Percentiles rank a stretch among this genome's conserved stretches.
Conservation (phyloP, 2,329 filamentous ascomycete species). For the Tolypocladium ophioglossoides region DNA sequence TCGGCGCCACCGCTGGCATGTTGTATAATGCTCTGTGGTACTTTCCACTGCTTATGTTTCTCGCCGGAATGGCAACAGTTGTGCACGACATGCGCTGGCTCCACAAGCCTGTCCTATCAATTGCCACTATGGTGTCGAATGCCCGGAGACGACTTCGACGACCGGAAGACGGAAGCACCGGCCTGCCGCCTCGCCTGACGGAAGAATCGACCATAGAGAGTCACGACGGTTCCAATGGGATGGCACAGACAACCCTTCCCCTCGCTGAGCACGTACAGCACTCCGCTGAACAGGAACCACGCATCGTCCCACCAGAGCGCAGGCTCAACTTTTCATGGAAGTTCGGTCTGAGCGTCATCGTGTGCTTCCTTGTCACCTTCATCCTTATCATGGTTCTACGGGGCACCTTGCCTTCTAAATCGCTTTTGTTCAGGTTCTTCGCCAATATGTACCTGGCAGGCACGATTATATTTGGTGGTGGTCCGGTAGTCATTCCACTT, state of each 20-base stretch:
- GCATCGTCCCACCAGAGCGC: too few relatives aligned
- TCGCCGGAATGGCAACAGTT: constrained; percentile 40
- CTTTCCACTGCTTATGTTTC: constrained; percentile 53
- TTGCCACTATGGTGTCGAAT: too few relatives aligned
- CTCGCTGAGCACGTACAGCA: too few relatives aligned
- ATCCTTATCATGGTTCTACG: constrained; percentile 42
- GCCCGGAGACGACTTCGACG: too few relatives aligned
- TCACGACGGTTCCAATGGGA: too few relatives aligned
- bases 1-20: constrained; percentile 52
- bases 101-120: too few relatives aligned
- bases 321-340: constrained; percentile 31
- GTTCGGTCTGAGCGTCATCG: constrained; percentile 29
- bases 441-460: constrained; percentile 65
- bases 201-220: too few relatives aligned
- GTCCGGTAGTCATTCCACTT: constrained; percentile 54
- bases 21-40: constrained; percentile 68
- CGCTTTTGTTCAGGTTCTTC: constrained; percentile 50
- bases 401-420: constrained; percentile 25
- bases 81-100: constrained; percentile 46
- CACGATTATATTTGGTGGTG: constrained; percentile 56
- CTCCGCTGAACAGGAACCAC: too few relatives aligned
- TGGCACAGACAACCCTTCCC: too few relatives aligned
- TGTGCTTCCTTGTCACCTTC: constrained; percentile 45
- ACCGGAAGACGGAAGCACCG: too few relatives aligned
- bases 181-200: too few relatives aligned